A percentile compares a stretch with the other conserved stretches of the same genome.
These are phyloP conservation scores for Taiozyma sp. DNA, from an alignment of 1,139 yeast genomes.

Conservation along the genomic window DNA sequence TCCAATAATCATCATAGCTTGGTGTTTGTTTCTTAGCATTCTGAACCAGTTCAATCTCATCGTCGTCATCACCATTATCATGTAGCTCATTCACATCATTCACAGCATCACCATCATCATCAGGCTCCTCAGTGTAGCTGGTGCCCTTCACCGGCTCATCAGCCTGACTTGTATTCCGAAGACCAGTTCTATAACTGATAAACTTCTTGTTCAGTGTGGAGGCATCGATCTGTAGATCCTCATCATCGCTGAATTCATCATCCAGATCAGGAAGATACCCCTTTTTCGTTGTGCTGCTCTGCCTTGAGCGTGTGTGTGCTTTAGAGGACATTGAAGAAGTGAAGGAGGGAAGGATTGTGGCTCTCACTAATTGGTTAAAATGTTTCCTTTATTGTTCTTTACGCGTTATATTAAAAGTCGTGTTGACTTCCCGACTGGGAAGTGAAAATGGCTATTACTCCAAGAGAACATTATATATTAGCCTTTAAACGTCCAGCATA, in stretches of 20 bases:
- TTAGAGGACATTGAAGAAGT: not conserved
- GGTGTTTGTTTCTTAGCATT: not conserved
- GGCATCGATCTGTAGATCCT: not conserved
- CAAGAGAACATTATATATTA: not conserved
- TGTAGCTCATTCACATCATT: not conserved
- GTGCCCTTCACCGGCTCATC: not conserved
- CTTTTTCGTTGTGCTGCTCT: not conserved
- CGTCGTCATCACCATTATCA: not conserved
- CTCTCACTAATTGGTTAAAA: not conserved
- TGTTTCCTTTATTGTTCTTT: not conserved
- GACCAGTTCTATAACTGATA: constrained; percentile 4
- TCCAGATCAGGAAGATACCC: constrained; percentile 1
- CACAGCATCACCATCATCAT: not conserved
- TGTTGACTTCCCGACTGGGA: not conserved
- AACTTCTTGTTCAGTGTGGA: constrained; percentile 2
- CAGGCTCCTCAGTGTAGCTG: not conserved
- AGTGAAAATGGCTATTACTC: not conserved
- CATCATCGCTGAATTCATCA: constrained; percentile 1
- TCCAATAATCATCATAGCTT: not conserved
- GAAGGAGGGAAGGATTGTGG: too few species aligned
- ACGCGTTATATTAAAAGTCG: not conserved
- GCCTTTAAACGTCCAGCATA: too few species aligned
- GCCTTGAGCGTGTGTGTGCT: not conserved
- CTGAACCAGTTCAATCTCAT: not conserved
- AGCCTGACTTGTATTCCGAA: not conserved